A percentile compares a stretch with the other conserved stretches of the same genome.
phyloP scores from a whole-genome alignment of 23 red algal species.

The Agarophyton chilense region DNA sequence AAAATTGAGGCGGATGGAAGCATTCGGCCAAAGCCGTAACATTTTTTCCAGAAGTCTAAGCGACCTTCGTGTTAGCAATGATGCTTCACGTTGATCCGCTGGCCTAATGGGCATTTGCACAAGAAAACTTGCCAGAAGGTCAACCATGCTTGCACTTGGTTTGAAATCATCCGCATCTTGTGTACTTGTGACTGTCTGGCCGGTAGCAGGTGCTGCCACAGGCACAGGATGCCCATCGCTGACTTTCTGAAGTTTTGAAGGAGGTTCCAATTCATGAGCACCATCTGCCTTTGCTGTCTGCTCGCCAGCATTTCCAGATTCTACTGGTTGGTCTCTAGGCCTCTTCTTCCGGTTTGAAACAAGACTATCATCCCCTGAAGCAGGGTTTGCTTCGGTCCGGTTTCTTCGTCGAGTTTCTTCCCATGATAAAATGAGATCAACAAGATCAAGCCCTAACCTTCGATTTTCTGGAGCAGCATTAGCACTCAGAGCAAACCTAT shows the following conservation, averaged over 20 bases:
- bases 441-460: slow-evolving; percentile 84
- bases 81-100: slow-evolving; percentile 54
- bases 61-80: slow-evolving; percentile 57
- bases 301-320: background rate
- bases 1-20: slow-evolving; percentile 50
- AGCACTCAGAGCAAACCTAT: slow-evolving; percentile 55
- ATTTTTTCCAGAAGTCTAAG: slow-evolving; percentile 46
- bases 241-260: slow-evolving; percentile 46
- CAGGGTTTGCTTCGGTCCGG: background rate
- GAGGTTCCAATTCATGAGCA: slow-evolving; percentile 10
- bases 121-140: slow-evolving; percentile 67
- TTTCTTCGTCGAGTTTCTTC: slow-evolving; percentile 48
- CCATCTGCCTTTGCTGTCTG: background rate
- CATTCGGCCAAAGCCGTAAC: slow-evolving; percentile 68
- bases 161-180: slow-evolving; percentile 65
- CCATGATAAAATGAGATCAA: slow-evolving; percentile 86
- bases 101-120: slow-evolving; percentile 63
- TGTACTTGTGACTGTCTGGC: background rate
- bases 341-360: slow-evolving; percentile 16
- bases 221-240: slow-evolving; percentile 38
- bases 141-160: slow-evolving; percentile 58
- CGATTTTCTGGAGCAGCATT: slow-evolving; percentile 79
- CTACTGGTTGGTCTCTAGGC: slow-evolving; percentile 11
- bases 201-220: background rate
- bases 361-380: background rate